Percentiles rank a stretch among this genome's conserved stretches.
Evolutionary conservation across 1,284 basidiomycete species (phyloP).

Genomic region (Boletus albobrunnescens): DNA sequence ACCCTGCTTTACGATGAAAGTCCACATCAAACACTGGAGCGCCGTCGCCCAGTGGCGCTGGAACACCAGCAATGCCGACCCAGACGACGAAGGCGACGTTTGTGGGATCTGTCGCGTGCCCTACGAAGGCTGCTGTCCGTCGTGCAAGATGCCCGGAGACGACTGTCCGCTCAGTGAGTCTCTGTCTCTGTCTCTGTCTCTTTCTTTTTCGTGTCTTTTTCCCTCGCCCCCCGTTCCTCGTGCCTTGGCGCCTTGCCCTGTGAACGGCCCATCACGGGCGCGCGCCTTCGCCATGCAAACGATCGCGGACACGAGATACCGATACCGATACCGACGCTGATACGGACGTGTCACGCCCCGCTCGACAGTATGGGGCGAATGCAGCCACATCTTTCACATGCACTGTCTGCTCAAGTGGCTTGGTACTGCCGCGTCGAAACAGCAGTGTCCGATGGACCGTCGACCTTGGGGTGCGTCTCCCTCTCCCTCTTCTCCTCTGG

Average conservation of each 20-base stretch:
- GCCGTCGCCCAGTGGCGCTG: conserved; percentile 86
- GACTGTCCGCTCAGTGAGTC: conserved; percentile 85
- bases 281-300: too few relatives aligned
- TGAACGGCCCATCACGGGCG: too few relatives aligned
- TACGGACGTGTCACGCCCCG: too few relatives aligned
- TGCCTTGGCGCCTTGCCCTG: too few relatives aligned
- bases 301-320: too few relatives aligned
- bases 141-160: conserved; percentile 93
- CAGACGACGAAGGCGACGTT: conserved; percentile 78
- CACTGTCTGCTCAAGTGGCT: conserved; percentile 95
- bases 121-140: conserved; percentile 89
- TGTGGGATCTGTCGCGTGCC: conserved; percentile 92
- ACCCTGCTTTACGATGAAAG: conserved; percentile 61
- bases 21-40: conserved; percentile 77
- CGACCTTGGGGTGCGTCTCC: conserved; percentile 78
- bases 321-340: too few relatives aligned
- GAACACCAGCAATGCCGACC: conserved; percentile 62
- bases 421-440: conserved; percentile 78
- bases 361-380: conserved; percentile 98
- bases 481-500: accelerated
- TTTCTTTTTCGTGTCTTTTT: too few relatives aligned
- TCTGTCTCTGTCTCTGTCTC: background rate
- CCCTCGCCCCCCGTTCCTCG: too few relatives aligned
- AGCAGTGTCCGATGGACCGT: conserved; percentile 93
- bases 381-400: conserved; percentile 93